Evolutionary conservation across 768 basidiomycete genomes (phyloP).

Genomic region (Termitomyces sp.): DNA sequence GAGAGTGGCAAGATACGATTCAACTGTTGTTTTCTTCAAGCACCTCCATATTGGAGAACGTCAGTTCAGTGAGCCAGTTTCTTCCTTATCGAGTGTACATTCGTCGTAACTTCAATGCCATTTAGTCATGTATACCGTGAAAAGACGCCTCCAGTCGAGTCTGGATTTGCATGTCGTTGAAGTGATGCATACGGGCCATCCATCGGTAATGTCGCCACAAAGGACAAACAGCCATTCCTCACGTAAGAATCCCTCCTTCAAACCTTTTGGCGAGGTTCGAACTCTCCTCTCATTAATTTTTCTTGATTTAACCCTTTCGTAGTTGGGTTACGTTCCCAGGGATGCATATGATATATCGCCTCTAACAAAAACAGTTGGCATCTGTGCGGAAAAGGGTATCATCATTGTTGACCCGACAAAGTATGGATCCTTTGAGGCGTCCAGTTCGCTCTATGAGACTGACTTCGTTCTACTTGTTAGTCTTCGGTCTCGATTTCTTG

Average conservation of each 20-base stretch:
- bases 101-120: neutral
- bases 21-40: conserved; percentile 59
- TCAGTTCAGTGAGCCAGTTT: conserved; percentile 47
- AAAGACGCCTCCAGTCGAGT: conserved; percentile 56
- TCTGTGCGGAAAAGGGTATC: conserved; percentile 64
- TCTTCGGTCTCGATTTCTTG: conserved; percentile 31
- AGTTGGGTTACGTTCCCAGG: conserved; percentile 71
- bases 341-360: conserved; percentile 62
- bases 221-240: conserved; percentile 24
- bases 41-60: conserved; percentile 51
- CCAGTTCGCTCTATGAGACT: neutral
- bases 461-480: conserved; percentile 31
- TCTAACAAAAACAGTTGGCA: conserved; percentile 59
- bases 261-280: conserved; percentile 64
- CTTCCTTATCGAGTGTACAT: neutral
- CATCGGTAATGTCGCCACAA: conserved; percentile 31
- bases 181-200: conserved; percentile 32
- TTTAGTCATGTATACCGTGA: conserved; percentile 68
- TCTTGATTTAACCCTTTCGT: neutral
- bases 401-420: conserved; percentile 65
- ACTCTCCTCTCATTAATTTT: neutral
- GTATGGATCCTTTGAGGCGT: conserved; percentile 36
- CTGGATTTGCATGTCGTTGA: conserved; percentile 58
- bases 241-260: conserved; percentile 43
- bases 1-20: conserved; percentile 51